Conservation (phyloP, 2,329 filamentous ascomycete species). For the Neofusicoccum sp. region DNA sequence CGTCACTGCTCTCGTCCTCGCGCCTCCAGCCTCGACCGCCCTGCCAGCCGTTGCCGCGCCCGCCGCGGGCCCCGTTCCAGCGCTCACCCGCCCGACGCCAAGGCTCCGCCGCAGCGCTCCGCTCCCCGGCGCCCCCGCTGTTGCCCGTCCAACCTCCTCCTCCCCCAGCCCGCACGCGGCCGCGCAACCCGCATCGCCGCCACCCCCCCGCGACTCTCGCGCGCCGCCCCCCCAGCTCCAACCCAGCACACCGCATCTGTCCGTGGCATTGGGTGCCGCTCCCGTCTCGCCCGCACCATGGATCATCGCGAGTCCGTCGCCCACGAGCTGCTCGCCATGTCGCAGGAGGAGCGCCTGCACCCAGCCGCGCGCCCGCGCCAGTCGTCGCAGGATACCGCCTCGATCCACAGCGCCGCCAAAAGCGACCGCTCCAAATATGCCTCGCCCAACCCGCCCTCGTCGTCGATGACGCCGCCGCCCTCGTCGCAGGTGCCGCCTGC, state of each 20-base stretch:
- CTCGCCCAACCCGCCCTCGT: slow-evolving; percentile 46
- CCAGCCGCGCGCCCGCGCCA: neutral
- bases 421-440: slow-evolving; percentile 31
- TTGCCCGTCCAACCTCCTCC: slow-evolving; percentile 16
- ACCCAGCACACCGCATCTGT: slow-evolving; percentile 7
- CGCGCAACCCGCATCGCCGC: no score
- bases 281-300: slow-evolving; percentile 5
- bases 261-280: neutral
- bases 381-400: slow-evolving; percentile 16
- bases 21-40: slow-evolving; percentile 25
- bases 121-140: neutral
- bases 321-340: slow-evolving; percentile 21
- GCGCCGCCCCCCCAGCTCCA: neutral
- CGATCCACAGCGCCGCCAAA: slow-evolving; percentile 12
- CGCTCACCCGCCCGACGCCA: slow-evolving; percentile 16
- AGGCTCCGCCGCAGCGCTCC: neutral
- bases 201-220: neutral
- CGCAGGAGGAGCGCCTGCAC: slow-evolving; percentile 19
- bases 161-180: no score
- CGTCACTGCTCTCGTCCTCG: slow-evolving; percentile 11
- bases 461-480: slow-evolving; percentile 66
- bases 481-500: slow-evolving; percentile 59
- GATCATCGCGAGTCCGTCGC: slow-evolving; percentile 12
- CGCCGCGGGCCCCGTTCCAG: neutral
- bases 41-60: slow-evolving; percentile 27